Evolutionary conservation across 1,139 yeast genomes (phyloP), one percentile per base, ranked within the genome.

Genomic region (Yamadazyma dendronema): DNA sequence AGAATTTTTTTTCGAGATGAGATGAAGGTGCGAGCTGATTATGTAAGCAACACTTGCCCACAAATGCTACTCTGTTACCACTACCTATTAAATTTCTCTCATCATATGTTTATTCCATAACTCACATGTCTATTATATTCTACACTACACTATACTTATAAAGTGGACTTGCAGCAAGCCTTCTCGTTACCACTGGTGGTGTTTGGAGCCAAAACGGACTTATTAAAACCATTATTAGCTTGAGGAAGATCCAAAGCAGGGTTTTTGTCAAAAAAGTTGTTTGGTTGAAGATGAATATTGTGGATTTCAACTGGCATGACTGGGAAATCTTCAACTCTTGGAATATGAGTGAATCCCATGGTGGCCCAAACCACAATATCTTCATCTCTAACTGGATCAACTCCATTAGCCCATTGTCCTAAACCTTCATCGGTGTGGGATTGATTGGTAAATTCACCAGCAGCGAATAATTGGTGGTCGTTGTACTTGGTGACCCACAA

Each of bases 291-390:
- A 44, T 79, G 74, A 50, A 86, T 80, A 57, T 75, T 82, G 53
- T 71, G 75, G 50, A 79, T 79, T 67, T 87, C 95, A 41, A 81
- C 85, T 30, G 95, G 94, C 96, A 87, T 87, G 44, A 87, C 94
- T 37, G 95, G 95, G 84, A 85, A 87, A 62, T 87, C 95, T 67
- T 87, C 96, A 25, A 84, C 84, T 55, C 90, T 77, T 50, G 95
- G 95, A 54, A 86, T 79, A 59, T 87, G 96, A 17, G 95, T 87
- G 67, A 87, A 77, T 22, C 90, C 94, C 59, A 87, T 63, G 34
- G 95, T 85, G 51, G 89, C 88, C 95, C 95, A 87, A 39, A 87
- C 81, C 40, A 87, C 94, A 47, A 82, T 61, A 52, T 87, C 94
- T 15, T 83, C 84, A 60, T 87, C 77, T 72, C 95, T 83, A 34